Evolutionary conservation across 2,329 filamentous ascomycete species (phyloP), one percentile per base, ranked within the genome.

Genomic region (Colletotrichum australisinense): DNA sequence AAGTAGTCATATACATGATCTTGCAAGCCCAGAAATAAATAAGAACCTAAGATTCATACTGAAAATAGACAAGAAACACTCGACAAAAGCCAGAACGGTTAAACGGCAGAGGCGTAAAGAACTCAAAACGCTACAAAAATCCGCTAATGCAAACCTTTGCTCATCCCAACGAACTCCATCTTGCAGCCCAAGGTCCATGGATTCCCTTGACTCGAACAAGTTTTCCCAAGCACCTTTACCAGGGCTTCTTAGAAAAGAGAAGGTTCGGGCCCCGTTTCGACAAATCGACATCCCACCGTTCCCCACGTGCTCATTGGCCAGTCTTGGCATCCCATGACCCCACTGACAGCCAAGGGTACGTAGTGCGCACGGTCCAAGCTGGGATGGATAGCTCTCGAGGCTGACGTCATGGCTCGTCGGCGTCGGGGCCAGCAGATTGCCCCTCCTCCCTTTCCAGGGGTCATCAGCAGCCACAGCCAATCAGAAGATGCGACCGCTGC

Each of bases 271-370:
- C 42, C 22, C 4, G 62, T 38, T 30, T 35, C 42, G 35, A 56
- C 70, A 65, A 73, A 73, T 73, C 67, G 67, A 64, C 59, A 32
- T 46, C 26, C 22, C 53, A n/a, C 24, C 19, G 22, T 24, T 38
- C 26, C 53, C 70, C 60, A 73, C 70, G 70, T 73, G 70, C 32
- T 52, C 32, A 73, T 73, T 73, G 66, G 66, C n/a, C 30, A 35
- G 55, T 49, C 70, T 70, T 73, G 70, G 70, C 70, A 53, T 16
- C 12, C 11, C 19, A 35, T n/a, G n/a, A 24, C 42, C 42, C 42
- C 42, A 49, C 42, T 4, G 19, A 59, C 19, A 12, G 42, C 42
- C 42, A 49, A 49, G 42, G 32, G 32, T 35, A 35, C 32, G 32
- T 35, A 35, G 42, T 49, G 19, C 42, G 28, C 53, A 64, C 38